These are phyloP conservation scores for Alternaria arbusti DNA, from an alignment of 2,329 filamentous ascomycete genomes.

Conservation along the genomic window DNA sequence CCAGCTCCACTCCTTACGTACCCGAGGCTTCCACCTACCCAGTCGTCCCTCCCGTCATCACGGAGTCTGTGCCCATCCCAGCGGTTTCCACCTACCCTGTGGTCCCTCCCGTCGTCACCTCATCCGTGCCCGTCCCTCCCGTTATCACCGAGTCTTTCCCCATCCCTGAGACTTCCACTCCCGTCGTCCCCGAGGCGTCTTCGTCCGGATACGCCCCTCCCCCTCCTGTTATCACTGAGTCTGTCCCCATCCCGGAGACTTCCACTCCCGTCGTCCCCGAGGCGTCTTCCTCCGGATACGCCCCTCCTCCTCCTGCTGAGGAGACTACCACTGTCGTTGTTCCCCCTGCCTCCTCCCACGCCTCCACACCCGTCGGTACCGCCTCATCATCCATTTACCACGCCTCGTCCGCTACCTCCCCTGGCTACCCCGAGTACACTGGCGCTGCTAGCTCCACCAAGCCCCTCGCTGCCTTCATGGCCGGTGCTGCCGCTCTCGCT, in stretches of 20 bases:
- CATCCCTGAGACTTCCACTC: background rate
- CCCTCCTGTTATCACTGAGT: background rate
- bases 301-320: background rate
- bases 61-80: background rate
- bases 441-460: slow-evolving; percentile 33
- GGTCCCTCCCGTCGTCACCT: background rate
- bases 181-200: background rate
- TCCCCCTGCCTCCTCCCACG: slow-evolving; percentile 5
- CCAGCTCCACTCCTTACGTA: slow-evolving; percentile 3
- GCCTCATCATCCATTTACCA: slow-evolving; percentile 5
- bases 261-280: background rate
- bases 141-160: background rate
- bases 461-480: slow-evolving; percentile 31
- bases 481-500: slow-evolving; percentile 30
- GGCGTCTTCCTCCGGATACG: background rate
- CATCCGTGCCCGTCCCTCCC: background rate
- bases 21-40: background rate
- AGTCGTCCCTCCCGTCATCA: background rate
- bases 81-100: background rate
- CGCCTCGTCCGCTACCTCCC: slow-evolving; percentile 11
- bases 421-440: slow-evolving; percentile 27
- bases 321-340: background rate
- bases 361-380: slow-evolving; percentile 8
- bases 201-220: background rate
- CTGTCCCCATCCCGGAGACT: background rate